Conservation (phyloP, 2,329 filamentous ascomycete genomes). For the Ophiostoma piceae region DNA sequence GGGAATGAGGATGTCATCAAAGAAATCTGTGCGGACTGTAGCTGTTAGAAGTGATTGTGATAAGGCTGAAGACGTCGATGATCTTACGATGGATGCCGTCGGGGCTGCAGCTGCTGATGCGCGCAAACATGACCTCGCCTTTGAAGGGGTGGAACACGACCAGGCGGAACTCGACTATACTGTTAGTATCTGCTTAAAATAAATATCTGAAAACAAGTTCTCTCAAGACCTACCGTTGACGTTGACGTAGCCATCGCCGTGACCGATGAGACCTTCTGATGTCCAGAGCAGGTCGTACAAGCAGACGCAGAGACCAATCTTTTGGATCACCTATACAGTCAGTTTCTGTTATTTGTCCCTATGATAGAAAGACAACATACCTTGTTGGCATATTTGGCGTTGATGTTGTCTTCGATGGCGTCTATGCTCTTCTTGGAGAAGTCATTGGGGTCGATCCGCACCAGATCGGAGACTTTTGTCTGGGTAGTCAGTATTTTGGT, state of each 20-base stretch:
- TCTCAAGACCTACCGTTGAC: constrained; percentile 74
- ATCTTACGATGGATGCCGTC: constrained; percentile 29
- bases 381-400: constrained; percentile 93
- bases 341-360: not conserved
- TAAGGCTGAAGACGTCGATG: not conserved
- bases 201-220: no score
- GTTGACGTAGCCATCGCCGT: constrained; percentile 86
- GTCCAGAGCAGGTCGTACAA: constrained; percentile 86
- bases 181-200: constrained; percentile 7
- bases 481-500: constrained; percentile 35
- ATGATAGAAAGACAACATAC: constrained; percentile 31
- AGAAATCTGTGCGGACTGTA: constrained; percentile 79
- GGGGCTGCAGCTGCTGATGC: constrained; percentile 62
- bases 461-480: constrained; percentile 91
- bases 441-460: constrained; percentile 85
- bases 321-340: constrained; percentile 61
- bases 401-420: constrained; percentile 94
- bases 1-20: constrained; percentile 83
- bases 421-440: constrained; percentile 77
- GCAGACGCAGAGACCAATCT: constrained; percentile 87
- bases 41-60: not conserved
- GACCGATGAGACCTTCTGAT: constrained; percentile 89
- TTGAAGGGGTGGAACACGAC: constrained; percentile 95
- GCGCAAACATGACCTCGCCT: constrained; percentile 81
- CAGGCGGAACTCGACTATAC: constrained; percentile 79